Evolutionary conservation across 257 asterid species (phyloP), one percentile per base, ranked within the genome.

Genomic region (Cordia subcordata): DNA sequence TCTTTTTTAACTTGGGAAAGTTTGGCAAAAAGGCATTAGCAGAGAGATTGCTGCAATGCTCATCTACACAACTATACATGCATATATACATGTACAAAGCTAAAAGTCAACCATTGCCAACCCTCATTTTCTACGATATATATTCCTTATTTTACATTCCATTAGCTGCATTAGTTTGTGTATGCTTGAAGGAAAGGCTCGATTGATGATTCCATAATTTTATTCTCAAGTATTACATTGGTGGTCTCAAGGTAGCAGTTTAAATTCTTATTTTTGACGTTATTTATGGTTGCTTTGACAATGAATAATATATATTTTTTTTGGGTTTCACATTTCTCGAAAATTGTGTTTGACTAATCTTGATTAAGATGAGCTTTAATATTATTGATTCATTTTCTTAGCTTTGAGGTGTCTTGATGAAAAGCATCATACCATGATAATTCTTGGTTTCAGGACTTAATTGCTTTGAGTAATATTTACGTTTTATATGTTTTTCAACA

Each of bases 11-110:
- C 59, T 75, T 53, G 57, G 75, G 68, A 59, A 69, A 70, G 84
- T 79, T 85, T 65, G 94, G 96, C 82, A 64, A 70, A 54, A 72
- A n/a, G 49, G 71, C 90, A 84, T 78, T 73, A 66, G 49, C 70
- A 62, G 51, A 63, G 53, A 32, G 62, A 55, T 78, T 78, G 72
- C 75, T 40, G 57, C 74, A 73, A 63, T 23, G 3, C 68, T 62
- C 66, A 75, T 68, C 62, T 27, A 55, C 71, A 9, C 47, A 37
- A 35, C 10, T 45, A 60, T 27, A 15, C 51, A 44, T 58, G 49
- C 59, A 73, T 59, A 72, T 55, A n/a, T n/a, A n/a, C n/a, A n/a
- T n/a, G n/a, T n/a, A n/a, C n/a, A n/a, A n/a, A n/a, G 50, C 54
- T 21, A 51, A 79, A 83, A 75, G 90, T 85, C 94, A 82, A 3